phyloP scores from a whole-genome alignment of 2,329 filamentous ascomycete species.

The Colletotrichum tofieldiae region DNA sequence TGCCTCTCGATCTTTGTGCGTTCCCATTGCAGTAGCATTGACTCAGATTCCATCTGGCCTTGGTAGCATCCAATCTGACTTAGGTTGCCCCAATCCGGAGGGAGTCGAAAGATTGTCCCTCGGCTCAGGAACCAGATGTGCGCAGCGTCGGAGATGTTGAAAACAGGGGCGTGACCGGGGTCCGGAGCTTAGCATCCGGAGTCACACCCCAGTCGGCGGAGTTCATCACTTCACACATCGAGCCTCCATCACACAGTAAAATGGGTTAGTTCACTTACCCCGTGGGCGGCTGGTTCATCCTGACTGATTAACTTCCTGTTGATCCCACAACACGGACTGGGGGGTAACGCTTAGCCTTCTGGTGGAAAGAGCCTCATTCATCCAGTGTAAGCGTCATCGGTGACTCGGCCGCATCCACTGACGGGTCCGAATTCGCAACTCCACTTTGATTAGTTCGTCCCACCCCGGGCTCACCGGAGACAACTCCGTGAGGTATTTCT shows the following conservation, averaged over 20 bases:
- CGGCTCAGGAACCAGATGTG: not conserved
- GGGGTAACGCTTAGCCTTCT: not conserved
- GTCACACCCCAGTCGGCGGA: not conserved
- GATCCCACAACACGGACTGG: constrained; percentile 4
- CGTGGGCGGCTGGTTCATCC: constrained; percentile 14
- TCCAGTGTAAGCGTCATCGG: constrained; percentile 37
- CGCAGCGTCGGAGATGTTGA: not conserved
- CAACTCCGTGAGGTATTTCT: constrained; percentile 29
- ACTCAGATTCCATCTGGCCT: not conserved
- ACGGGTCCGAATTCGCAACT: constrained; percentile 2
- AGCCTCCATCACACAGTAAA: not conserved
- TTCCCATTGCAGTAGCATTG: not conserved
- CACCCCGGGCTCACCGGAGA: constrained; percentile 11
- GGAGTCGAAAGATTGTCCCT: not conserved
- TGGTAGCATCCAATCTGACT: not conserved
- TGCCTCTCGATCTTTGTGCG: constrained; percentile 2
- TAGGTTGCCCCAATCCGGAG: not conserved
- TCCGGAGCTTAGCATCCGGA: constrained; percentile 36
- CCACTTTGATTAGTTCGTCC: constrained; percentile 6
- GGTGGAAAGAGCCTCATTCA: not conserved
- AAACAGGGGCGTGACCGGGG: not conserved
- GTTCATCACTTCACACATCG: not conserved
- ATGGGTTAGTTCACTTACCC: not conserved
- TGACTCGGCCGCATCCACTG: constrained; percentile 8
- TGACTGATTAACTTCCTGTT: not conserved